Evolutionary conservation across 257 asterid genomes (phyloP).

Genomic region (Nicotiana undulata): DNA sequence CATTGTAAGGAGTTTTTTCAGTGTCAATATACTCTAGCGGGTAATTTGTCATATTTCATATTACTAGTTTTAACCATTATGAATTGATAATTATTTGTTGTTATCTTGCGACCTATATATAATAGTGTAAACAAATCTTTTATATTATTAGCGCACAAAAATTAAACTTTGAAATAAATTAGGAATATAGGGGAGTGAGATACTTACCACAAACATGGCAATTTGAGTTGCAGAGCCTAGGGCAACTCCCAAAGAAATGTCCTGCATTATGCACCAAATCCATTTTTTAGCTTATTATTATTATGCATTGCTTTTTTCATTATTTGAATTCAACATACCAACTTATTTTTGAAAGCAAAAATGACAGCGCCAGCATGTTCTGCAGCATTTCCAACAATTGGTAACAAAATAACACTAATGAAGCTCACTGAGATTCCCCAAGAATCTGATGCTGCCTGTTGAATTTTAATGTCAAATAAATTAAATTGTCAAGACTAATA

Average conservation of each 20-base stretch:
- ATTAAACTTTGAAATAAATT: neutral
- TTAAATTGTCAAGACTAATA: neutral
- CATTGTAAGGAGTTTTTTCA: neutral
- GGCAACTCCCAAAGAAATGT: constrained; percentile 37
- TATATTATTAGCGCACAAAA: neutral
- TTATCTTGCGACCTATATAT: neutral
- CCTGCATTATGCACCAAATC: constrained; percentile 12
- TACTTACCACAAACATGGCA: constrained; percentile 67
- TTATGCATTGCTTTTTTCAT: neutral
- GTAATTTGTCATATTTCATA: no score
- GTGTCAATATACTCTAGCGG: neutral
- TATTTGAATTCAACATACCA: constrained; percentile 28
- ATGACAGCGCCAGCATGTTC: constrained; percentile 94
- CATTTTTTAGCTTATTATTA: neutral
- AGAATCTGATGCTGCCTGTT: constrained; percentile 61
- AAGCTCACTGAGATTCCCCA: constrained; percentile 88
- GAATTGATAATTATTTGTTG: no score
- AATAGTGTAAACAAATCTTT: neutral
- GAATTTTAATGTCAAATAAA: neutral
- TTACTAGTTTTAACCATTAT: no score
- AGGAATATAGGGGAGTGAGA: neutral
- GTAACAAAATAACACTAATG: constrained; percentile 77
- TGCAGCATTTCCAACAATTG: constrained; percentile 94
- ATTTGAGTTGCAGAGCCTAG: constrained; percentile 43
- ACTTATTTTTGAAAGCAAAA: constrained; percentile 83